Evolutionary conservation across 2,329 filamentous ascomycete genomes (phyloP), one percentile per base, ranked within the genome.

Genomic region (Penicillium sp.): DNA sequence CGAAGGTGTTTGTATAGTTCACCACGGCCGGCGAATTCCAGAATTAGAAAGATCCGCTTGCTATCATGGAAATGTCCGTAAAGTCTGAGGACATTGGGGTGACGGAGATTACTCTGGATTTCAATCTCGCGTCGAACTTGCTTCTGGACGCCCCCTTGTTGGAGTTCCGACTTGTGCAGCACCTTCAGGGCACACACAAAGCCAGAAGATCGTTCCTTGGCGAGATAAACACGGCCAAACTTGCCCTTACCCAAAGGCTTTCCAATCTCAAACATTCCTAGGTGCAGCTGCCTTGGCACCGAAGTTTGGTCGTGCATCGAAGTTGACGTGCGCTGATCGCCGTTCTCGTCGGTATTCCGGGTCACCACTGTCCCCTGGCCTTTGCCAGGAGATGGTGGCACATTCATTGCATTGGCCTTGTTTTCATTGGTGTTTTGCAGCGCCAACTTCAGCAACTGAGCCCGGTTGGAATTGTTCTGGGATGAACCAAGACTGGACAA

Each of bases 191-290:
- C 90, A 76, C 90, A 96, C 62, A 96, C 89, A 76, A 93, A 96
- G 60, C 89, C 89, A 26, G 86, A 90, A 45, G 82, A 85, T 56
- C 90, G 86, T 76, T 95, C 90, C 55, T 90, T 88, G 49, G 90
- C 90, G 27, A 96, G 85, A 71, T 96, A 96, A 3, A 96, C 91
- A 46, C 90, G 85, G 1, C 90, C 90, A 69, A 95, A 96, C 72
- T 95, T 96, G 62, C 90, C 90, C 77, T 95, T 95, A 52, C 90
- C 90, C 3, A 96, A 80, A 1, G 90, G 90, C 65, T 91, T 89
- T 39, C 90, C 90, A 63, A 96, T 96, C 74, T 96, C 92, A 73
- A 96, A 96, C 90, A 96, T 96, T 76, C 91, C 90, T 4, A 96
- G 85, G 71, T 96, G 91, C 76, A 93, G 93, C 65, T 91, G 71